Evolutionary conservation across 2,329 filamentous ascomycete genomes (phyloP), one percentile per base, ranked within the genome.

Genomic region (Sporothrix luriei): DNA sequence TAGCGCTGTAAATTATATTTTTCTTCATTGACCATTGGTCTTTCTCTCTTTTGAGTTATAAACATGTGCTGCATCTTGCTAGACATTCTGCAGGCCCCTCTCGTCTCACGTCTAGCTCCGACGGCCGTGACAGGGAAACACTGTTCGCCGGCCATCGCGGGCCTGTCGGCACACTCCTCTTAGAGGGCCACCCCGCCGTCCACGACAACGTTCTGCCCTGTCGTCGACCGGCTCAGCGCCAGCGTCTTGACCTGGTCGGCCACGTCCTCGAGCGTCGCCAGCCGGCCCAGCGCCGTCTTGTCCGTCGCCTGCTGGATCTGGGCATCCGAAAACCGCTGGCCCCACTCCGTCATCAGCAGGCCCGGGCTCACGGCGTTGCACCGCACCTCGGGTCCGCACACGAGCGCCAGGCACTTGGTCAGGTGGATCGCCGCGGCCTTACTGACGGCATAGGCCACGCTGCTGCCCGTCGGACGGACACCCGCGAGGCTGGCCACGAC

Each of bases 401-500:
- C 83, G 9, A 80, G 75, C 0, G 86, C 86, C 43, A 88, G 78
- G 13, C 80, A 81, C 73, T 86, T 88, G 19, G 81, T 80, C 2
- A 89, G 80, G 75, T 88, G 87, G 40, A 88, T 79, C 69, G 89
- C 86, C 13, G 91, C 92, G 1, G 91, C 86, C 77, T 94, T 94
- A 55, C 90, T 91, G 24, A 93, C 89, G 0, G 88, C 83, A 75
- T 95, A 95, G 5, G 91, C 83, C 72, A 90, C 76, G 6, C 84
- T 84, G 72, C 87, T 90, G 0, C 89, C 89, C 71, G 83, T 85
- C 0, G 86, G 84, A 74, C 84, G 87, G 2, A 91, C 84, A 0
- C 88, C 89, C 0, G 89, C 89, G 21, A 90, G 75, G 62, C 84
- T 87, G 0, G 89, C 87, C 0, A 88, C 90, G 1, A 84, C 87